These are phyloP conservation scores for Coemansia sp. DNA, from an alignment of 192 early-diverging fungal species.

Conservation along the genomic window DNA sequence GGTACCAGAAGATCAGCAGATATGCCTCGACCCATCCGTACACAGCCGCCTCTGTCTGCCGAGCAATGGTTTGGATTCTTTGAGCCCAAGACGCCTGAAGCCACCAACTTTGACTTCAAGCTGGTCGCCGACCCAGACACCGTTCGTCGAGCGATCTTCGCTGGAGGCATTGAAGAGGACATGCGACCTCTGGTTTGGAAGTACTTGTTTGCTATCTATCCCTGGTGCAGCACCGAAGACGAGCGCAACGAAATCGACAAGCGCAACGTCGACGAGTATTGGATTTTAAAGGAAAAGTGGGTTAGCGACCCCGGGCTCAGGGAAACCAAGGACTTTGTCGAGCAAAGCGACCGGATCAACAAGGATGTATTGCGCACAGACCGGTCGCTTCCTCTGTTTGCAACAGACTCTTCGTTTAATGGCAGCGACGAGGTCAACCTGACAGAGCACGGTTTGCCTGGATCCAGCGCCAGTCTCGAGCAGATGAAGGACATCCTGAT, in stretches of 20 bases:
- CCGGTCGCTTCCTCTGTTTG: constrained; percentile 79
- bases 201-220: constrained; percentile 80
- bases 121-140: constrained; percentile 54
- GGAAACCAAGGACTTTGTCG: constrained; percentile 60
- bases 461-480: constrained; percentile 76
- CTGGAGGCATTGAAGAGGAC: constrained; percentile 77
- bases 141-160: constrained; percentile 64
- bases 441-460: constrained; percentile 46
- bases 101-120: constrained; percentile 30
- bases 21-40: constrained; percentile 46
- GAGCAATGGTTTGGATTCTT: constrained; percentile 76
- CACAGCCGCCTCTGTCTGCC: constrained; percentile 55
- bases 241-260: constrained; percentile 67
- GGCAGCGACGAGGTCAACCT: constrained; percentile 42
- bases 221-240: constrained; percentile 75
- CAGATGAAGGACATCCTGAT: constrained; percentile 88
- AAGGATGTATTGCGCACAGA: constrained; percentile 98
- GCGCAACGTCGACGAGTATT: constrained; percentile 62
- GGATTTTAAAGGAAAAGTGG: constrained; percentile 66
- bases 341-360: constrained; percentile 78
- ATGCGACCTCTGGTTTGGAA: constrained; percentile 87
- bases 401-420: constrained; percentile 62
- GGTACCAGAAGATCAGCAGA: constrained; percentile 33
- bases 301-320: constrained; percentile 59
- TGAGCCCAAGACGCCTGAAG: constrained; percentile 37